These are phyloP conservation scores for Taxillus chinensis DNA, from an alignment of 164 flowering plant species.

Conservation along the genomic window DNA sequence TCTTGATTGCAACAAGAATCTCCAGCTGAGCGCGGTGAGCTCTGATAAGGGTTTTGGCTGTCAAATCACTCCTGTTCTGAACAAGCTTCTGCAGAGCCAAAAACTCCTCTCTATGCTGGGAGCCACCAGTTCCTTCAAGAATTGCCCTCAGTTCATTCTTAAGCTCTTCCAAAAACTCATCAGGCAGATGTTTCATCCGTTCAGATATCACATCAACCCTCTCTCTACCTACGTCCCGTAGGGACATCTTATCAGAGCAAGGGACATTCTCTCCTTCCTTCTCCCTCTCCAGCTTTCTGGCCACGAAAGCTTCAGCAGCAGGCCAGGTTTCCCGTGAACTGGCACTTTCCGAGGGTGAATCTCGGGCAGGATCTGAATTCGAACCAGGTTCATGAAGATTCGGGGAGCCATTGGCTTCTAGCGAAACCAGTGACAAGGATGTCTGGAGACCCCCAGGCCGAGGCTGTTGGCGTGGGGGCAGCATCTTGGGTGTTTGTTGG, in stretches of 20 bases:
- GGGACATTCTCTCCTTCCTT: constrained; percentile 52
- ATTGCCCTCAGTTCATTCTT: constrained; percentile 64
- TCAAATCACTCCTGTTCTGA: constrained; percentile 66
- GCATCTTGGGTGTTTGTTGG: constrained; percentile 36
- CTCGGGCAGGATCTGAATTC: constrained; percentile 57
- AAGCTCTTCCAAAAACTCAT: constrained; percentile 64
- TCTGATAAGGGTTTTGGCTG: constrained; percentile 46
- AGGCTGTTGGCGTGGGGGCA: constrained; percentile 55
- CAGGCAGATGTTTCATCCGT: constrained; percentile 58
- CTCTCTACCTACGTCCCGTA: constrained; percentile 70
- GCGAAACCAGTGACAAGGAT: constrained; percentile 37
- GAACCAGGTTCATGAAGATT: constrained; percentile 48
- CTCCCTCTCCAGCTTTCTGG: constrained; percentile 55
- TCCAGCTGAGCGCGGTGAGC: constrained; percentile 87
- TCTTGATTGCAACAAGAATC: constrained; percentile 80
- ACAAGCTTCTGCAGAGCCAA: constrained; percentile 67
- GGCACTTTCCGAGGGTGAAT: constrained; percentile 91
- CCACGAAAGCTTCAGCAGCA: constrained; percentile 34
- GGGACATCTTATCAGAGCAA: constrained; percentile 55
- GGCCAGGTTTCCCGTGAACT: constrained; percentile 94
- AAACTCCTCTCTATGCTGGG: constrained; percentile 78
- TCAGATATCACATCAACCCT: constrained; percentile 64
- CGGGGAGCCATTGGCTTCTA: constrained; percentile 30
- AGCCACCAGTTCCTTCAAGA: constrained; percentile 80
- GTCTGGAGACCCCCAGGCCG: constrained; percentile 38